Evolutionary conservation across 139 green algal species (phyloP).

Genomic region (Chlamydomonas incerta): DNA sequence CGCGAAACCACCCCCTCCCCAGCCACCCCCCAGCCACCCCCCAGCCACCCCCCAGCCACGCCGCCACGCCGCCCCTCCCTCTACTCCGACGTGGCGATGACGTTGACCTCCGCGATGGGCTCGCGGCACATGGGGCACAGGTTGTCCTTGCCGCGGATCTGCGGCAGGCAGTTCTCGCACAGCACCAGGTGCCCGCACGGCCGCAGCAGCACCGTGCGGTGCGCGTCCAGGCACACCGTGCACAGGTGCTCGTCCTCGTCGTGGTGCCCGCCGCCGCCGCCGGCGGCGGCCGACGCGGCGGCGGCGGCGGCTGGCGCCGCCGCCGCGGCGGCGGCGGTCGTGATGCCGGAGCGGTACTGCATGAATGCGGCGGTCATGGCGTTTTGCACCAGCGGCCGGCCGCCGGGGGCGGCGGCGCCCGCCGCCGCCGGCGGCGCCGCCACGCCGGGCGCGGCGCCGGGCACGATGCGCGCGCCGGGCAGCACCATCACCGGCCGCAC

Average conservation of each 20-base stretch:
- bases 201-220: conserved; percentile 35
- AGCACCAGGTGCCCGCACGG: conserved; percentile 51
- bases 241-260: conserved; percentile 44
- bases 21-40: too few species aligned
- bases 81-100: neutral
- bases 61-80: too few species aligned
- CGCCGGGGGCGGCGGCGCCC: neutral
- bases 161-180: conserved; percentile 21
- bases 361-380: conserved; percentile 8
- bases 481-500: too few species aligned
- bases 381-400: neutral
- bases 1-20: too few species aligned
- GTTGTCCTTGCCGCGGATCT: neutral
- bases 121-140: conserved; percentile 34
- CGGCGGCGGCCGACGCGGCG: neutral
- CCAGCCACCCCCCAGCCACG: too few species aligned
- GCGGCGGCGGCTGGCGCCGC: neutral
- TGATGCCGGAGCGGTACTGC: conserved; percentile 1
- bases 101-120: neutral
- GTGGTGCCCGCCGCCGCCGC: neutral
- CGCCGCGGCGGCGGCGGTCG: too few species aligned
- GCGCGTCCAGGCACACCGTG: conserved; percentile 40
- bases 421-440: neutral
- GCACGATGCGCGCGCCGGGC: too few species aligned
- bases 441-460: neutral